Base-by-base conservation (phyloP, 441 rosid species). In the Erodium moschatum region DNA sequence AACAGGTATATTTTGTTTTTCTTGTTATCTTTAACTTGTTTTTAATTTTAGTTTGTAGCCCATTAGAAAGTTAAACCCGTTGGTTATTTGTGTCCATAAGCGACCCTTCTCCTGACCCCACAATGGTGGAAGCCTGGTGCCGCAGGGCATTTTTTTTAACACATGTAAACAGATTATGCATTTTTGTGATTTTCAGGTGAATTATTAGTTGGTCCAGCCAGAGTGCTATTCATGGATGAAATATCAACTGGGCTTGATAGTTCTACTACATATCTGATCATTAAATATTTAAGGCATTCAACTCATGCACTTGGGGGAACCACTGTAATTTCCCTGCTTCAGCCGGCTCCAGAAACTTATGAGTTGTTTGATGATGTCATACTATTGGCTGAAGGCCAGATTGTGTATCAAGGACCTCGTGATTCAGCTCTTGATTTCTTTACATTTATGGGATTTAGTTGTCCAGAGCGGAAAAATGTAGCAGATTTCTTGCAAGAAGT, bases 301-400 rank as follows among this genome's bases (percentile, higher is more conserved):
- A 77, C 86, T 70, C 98, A 90, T 66, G 86, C 90, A 77, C 81
- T 92, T 61, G 74, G 82, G 18, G 97, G 94, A 65, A 92, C 97
- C 21, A 88, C 89, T 31, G 70, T 87, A 42, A 81, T 92, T 33
- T 90, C 98, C 44, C 98, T 92, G 71, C 98, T 90, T 31, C 97
- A 92, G 85, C 98, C 98, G 20, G 94, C 96, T 0, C 97, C 98
- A 0, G 98, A 92, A 83, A 92, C 97, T 48, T 90, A 85, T 65
- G 80, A 86, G 70, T 86, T 90, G 62, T 92, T 90, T 16, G 98
- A 90, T 77, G 98, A 92, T 73, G 85, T 92, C 64, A 75, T 90
- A 62, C 89, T 92, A 64, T 79, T 92, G 48, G 84, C 94, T 0
- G 98, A 92, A 64, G 90, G 92, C 1, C 81, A 79, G 69, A 77